Base-by-base conservation (phyloP, 768 basidiomycete genomes). In the Boletus sp. region DNA sequence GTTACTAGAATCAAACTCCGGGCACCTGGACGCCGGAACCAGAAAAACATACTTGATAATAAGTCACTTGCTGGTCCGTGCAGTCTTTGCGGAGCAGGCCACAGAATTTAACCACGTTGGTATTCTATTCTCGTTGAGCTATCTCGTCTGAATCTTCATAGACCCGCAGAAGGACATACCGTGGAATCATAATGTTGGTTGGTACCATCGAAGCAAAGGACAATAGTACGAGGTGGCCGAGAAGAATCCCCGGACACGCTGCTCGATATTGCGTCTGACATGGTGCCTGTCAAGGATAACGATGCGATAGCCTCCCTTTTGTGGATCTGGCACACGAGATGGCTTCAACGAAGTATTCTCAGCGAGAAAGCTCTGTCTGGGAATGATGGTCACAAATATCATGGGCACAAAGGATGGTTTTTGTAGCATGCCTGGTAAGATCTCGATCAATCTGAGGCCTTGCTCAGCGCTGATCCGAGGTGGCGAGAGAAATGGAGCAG, bases 201-300 rank as follows among this genome's bases (percentile, higher is more conserved):
- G 4, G 87, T 88, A 13, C 87, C 87, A 58, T 89, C 87, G 62
- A 89, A 89, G 67, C 84, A 87, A 23, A 88, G 72, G 30, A 88
- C 73, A 29, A 87, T 75, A 0, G 77, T 77, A 32, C 81, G 77
- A 10, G 75, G 63, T 39, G 53, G 50, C 11, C 55, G 53, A 32
- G 19, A 23, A 21, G 41, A 44, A 33, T 49, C 51, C 13, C 29
- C 7, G 7, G 54, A 47, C 7, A 47, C 6, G 25, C 56, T 32
- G 29, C 34, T 48, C 10, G 30, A 35, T 25, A 43, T 53, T 13
- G 25, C 15, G 41, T 59, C 53, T 21, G 60, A 52, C 68, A 70
- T 71, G 33, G n/a, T 44, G 38, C 11, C 10, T 14, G 37, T 33
- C 1, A 37, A 29, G 7, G 50, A 32, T 25, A 19, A 23, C 15